These are phyloP conservation scores for Acorus gramineus DNA, from an alignment of 106 monocot species.

Conservation along the genomic window DNA sequence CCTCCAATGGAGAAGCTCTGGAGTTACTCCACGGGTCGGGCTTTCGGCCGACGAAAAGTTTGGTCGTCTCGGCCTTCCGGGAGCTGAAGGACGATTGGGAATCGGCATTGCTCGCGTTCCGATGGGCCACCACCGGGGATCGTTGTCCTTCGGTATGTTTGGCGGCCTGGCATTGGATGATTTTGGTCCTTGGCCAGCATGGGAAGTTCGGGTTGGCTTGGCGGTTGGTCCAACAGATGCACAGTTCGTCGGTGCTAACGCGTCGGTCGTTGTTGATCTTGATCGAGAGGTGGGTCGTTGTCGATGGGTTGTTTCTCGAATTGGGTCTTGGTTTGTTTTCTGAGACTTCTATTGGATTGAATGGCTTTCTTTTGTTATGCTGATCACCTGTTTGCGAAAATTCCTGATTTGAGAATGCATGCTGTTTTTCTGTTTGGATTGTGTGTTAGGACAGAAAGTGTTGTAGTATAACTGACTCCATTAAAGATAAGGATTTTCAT, in stretches of 20 bases:
- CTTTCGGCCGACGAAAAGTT: slow-evolving; percentile 10
- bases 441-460: too few species aligned
- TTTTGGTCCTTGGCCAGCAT: slow-evolving; percentile 58
- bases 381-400: too few species aligned
- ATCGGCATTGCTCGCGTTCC: slow-evolving; percentile 43
- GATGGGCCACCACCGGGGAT: slow-evolving; percentile 21
- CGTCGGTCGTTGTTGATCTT: slow-evolving; percentile 36
- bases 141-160: slow-evolving; percentile 21
- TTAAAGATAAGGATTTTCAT: too few species aligned
- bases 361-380: too few species aligned
- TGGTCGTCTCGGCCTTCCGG: slow-evolving; percentile 53
- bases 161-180: slow-evolving; percentile 49
- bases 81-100: slow-evolving; percentile 65
- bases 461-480: too few species aligned
- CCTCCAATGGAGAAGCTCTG: slow-evolving; percentile 29
- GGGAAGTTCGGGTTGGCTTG: slow-evolving; percentile 53
- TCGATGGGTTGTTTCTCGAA: too few species aligned
- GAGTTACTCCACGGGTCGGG: slow-evolving; percentile 18
- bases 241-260: slow-evolving; percentile 26
- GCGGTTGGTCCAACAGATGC: slow-evolving; percentile 46
- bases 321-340: too few species aligned
- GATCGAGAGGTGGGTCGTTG: slow-evolving; percentile 48
- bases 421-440: too few species aligned
- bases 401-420: too few species aligned
- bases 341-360: too few species aligned